phyloP scores from a whole-genome alignment of 257 asterid genomes.

The Solanum medicagineum region DNA sequence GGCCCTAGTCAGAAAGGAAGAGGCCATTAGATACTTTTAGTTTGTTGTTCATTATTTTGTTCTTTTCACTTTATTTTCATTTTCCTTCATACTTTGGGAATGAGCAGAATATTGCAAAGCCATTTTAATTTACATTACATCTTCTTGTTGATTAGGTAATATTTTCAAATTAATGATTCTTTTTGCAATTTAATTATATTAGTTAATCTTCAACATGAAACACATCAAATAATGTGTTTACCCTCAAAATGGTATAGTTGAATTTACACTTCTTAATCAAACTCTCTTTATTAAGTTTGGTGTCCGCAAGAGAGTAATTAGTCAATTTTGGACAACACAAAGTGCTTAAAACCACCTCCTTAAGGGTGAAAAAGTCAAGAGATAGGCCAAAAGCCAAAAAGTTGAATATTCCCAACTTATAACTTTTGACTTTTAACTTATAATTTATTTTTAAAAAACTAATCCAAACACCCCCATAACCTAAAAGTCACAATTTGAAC shows the following conservation, averaged over 20 bases:
- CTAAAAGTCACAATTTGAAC: neutral
- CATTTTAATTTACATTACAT: neutral
- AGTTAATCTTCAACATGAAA: neutral
- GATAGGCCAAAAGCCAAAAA: too few relatives aligned
- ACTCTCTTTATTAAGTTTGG: neutral
- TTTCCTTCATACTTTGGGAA: neutral
- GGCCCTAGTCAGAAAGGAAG: constrained; percentile 16
- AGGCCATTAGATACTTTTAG: constrained; percentile 3
- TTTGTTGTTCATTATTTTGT: neutral
- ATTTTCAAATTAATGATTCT: neutral
- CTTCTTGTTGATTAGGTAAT: neutral
- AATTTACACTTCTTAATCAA: too few relatives aligned
- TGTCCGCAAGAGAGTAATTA: too few relatives aligned
- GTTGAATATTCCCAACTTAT: too few relatives aligned
- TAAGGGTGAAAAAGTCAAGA: too few relatives aligned
- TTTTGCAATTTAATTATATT: neutral
- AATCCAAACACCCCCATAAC: too few relatives aligned
- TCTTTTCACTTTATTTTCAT: neutral
- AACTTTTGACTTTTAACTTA: too few relatives aligned
- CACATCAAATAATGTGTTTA: too few relatives aligned
- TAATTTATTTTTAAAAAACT: too few relatives aligned
- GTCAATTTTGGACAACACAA: too few relatives aligned
- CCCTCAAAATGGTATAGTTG: too few relatives aligned
- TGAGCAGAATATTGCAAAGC: neutral
- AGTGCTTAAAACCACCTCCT: too few relatives aligned